Evolutionary conservation across 352 stramenopile species (phyloP), one percentile per base, ranked within the genome.

Genomic region (Phytophthora multivora): DNA sequence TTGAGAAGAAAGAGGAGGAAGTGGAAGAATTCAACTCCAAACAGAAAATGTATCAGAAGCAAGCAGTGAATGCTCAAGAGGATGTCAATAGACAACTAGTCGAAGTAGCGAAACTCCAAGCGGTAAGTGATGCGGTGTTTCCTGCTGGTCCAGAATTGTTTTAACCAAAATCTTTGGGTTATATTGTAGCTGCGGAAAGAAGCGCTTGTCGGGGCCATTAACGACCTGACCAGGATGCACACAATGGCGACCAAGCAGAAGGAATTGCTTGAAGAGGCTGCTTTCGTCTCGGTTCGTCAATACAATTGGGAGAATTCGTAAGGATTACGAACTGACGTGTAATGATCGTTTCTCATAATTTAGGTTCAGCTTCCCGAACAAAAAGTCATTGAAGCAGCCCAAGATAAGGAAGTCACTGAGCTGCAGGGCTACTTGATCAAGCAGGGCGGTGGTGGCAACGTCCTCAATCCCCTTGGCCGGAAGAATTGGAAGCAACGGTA

Each of bases 401-500:
- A 93, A 48, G 85, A 90, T 13, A 84, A 74, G 8, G 71, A 87
- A 43, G 58, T 69, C 25, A 86, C 75, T 18, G 71, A 90, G 23
- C 56, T 93, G 1, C 83, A 96, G 79, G 87, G 87, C 0, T 96
- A 96, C 50, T 53, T 96, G 18, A 89, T 96, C 72, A 96, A 96
- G 47, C 87, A 96, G 62, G 87, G 87, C 18, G 86, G 78, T 46
- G 87, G 87, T 25, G 80, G 87, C 8, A 89, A 89, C 40, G 78
- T 81, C 8, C 80, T 91, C 19, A 94, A 92, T 31, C 83, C 83
- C 1, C 74, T 96, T 1, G 80, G 85, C 0, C 64, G 87, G n/a
- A 88, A 88, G 47, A 94, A 94, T 64, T 96, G 87, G 87, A 96
- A 96, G 69, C 85, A 94, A 59, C 77, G 87, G 26, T 96, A 94